Base-by-base conservation (phyloP, 176 grass and related monocot genomes). In the barley (Hordeum vulgare) region DNA sequence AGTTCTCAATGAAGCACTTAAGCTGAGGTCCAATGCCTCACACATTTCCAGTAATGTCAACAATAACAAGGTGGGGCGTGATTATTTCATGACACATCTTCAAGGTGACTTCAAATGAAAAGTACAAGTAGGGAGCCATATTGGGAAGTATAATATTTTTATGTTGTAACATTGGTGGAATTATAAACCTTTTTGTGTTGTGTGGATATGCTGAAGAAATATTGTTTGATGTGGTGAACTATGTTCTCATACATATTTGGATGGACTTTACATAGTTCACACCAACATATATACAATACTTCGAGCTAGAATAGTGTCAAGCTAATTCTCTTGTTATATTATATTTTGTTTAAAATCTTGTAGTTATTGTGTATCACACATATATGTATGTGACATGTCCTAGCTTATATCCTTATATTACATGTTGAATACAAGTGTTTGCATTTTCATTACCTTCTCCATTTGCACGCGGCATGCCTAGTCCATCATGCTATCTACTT, bases 1-100 rank as follows among this genome's bases (percentile, higher is more conserved):
- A 93, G 88, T 58, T 81, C 70, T 90, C 54, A 85, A 88, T 59
- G 74, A 90, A 45, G 68, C 81, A 37, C 65, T 93, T 85, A 29
- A 31, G 85, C 24, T 2, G 88, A 90, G 74, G 77, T 93, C 20
- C 72, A 80, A 25, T 61, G 66, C 71, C 85, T 93, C 45, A 29
- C 39, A 33, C 17, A 4, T 10, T 9, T 6, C 21, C 68, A 81
- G 14, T 21, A 90, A 35, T 60, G 59, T 56, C 88, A 73, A 35
- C 8, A 80, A 35, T 17, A 23, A 15, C 20, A 26, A 0, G 37
- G 14, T 3, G 2, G 18, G 44, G 0, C 13, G 3, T 62, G 15
- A 28, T 11, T 20, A 47, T 64, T 6, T 31, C 44, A 15, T 15
- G 23, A 72, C 23, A 9, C 23, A 72, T 12, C 21, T 47, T 72